phyloP scores from a whole-genome alignment of 2,329 filamentous ascomycete species.

The Emydomyces testavorans region DNA sequence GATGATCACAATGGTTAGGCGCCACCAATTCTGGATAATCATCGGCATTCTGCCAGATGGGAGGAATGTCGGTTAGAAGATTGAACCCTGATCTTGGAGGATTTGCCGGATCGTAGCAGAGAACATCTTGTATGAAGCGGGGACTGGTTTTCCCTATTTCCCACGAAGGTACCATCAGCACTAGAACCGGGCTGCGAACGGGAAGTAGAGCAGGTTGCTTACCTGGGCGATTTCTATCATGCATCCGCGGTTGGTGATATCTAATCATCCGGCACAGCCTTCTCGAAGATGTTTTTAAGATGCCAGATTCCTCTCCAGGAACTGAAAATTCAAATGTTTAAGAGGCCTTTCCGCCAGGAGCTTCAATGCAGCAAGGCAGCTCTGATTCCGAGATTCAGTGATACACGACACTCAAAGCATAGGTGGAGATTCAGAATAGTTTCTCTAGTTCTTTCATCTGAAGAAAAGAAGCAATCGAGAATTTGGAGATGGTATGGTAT shows the following conservation, averaged over 20 bases:
- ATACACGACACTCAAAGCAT: neutral
- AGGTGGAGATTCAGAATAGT: neutral
- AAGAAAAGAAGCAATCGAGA: too few relatives aligned
- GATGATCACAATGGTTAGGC: slow-evolving; percentile 46
- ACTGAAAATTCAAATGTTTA: neutral
- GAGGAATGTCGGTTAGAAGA: slow-evolving; percentile 48
- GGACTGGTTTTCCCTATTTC: slow-evolving; percentile 42
- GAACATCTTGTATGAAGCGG: slow-evolving; percentile 37
- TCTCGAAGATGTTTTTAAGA: neutral
- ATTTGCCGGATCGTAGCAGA: slow-evolving; percentile 37
- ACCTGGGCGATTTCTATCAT: slow-evolving; percentile 3
- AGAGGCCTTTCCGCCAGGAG: neutral
- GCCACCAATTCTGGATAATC: slow-evolving; percentile 28
- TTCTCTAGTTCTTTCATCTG: neutral
- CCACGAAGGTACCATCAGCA: neutral
- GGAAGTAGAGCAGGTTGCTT: neutral
- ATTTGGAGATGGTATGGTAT: neutral
- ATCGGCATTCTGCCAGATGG: slow-evolving; percentile 33
- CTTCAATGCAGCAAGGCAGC: too few relatives aligned
- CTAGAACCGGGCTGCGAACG: too few relatives aligned
- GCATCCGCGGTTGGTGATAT: neutral
- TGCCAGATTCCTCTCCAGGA: neutral
- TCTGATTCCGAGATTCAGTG: neutral
- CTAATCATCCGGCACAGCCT: neutral
- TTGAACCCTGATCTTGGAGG: slow-evolving; percentile 38